A percentile compares a stretch with the other conserved stretches of the same genome.
Evolutionary conservation across 495 filamentous ascomycete species (phyloP).

Genomic region (Amphirosellinia nigrospora): DNA sequence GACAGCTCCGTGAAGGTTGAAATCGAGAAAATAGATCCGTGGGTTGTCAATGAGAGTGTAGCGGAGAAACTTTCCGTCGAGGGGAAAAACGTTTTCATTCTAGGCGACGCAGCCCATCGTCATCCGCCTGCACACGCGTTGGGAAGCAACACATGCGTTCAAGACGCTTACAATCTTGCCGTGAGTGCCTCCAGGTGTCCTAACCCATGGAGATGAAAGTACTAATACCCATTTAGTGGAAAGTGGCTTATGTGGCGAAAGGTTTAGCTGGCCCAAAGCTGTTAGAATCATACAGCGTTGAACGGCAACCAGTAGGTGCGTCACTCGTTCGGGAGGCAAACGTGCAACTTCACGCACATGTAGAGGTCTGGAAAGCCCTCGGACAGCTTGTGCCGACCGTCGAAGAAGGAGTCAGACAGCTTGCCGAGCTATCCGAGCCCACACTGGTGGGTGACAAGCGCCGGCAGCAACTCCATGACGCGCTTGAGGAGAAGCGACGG

Average conservation of each 20-base stretch:
- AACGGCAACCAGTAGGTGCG: constrained; percentile 57
- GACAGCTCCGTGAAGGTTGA: constrained; percentile 52
- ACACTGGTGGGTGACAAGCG: constrained; percentile 43
- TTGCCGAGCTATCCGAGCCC: constrained; percentile 43
- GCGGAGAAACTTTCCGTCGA: constrained; percentile 45
- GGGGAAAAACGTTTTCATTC: constrained; percentile 45
- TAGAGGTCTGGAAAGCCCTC: constrained; percentile 51
- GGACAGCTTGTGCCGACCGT: constrained; percentile 44
- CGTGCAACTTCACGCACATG: constrained; percentile 53
- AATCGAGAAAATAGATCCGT: constrained; percentile 54
- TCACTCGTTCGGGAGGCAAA: constrained; percentile 57
- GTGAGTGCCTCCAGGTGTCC: constrained; percentile 4
- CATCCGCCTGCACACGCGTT: constrained; percentile 60
- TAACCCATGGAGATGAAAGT: background rate
- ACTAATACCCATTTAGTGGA: constrained; percentile 46
- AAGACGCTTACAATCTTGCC: constrained; percentile 62
- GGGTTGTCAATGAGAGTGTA: constrained; percentile 60
- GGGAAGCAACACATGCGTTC: constrained; percentile 61
- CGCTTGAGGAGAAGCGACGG: constrained; percentile 48
- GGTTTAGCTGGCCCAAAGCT: constrained; percentile 46
- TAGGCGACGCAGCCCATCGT: constrained; percentile 60
- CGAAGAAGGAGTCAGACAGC: constrained; percentile 38
- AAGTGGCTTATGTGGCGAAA: constrained; percentile 56
- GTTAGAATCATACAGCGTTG: constrained; percentile 56
- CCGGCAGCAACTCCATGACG: constrained; percentile 42